phyloP scores from a whole-genome alignment of 2,329 filamentous ascomycete species.

The Colletotrichum melonis region DNA sequence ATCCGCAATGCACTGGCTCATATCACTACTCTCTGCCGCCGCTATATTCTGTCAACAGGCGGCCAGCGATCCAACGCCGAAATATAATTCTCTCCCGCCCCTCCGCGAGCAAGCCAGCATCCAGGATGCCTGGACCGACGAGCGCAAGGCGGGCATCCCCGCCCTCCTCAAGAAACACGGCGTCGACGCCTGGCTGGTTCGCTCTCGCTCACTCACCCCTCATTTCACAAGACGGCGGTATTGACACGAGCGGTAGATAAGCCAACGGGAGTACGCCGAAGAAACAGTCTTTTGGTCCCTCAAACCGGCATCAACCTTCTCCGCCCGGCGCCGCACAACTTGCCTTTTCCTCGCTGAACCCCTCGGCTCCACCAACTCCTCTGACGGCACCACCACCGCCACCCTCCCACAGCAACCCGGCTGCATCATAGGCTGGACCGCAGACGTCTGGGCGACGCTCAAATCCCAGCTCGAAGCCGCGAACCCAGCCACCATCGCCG shows the following conservation, averaged over 20 bases:
- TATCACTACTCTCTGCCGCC: slow-evolving; percentile 2
- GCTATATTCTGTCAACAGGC: slow-evolving; percentile 8
- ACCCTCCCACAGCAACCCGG: slow-evolving; percentile 48
- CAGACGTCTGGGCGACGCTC: slow-evolving; percentile 54
- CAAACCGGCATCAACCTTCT: slow-evolving; percentile 57
- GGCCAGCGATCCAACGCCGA: slow-evolving; percentile 1
- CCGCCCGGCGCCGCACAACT: slow-evolving; percentile 60
- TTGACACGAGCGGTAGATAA: slow-evolving; percentile 48
- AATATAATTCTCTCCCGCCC: slow-evolving; percentile 53
- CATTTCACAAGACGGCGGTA: not conserved
- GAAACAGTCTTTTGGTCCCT: slow-evolving; percentile 64
- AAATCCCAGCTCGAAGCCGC: slow-evolving; percentile 48
- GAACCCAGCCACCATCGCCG: slow-evolving; percentile 51
- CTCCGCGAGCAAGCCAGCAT: slow-evolving; percentile 56
- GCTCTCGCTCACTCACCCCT: slow-evolving; percentile 15
- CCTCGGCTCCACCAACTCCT: not conserved
- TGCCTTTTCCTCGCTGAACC: slow-evolving; percentile 59
- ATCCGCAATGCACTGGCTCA: slow-evolving; percentile 27
- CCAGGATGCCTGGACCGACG: slow-evolving; percentile 56
- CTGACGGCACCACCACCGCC: slow-evolving; percentile 52
- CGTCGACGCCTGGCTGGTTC: slow-evolving; percentile 60
- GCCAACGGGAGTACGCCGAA: slow-evolving; percentile 63
- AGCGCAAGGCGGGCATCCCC: slow-evolving; percentile 55
- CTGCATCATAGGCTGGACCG: slow-evolving; percentile 31
- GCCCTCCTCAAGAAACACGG: slow-evolving; percentile 55